These are phyloP conservation scores for Ophidiomyces ophidiicola DNA, from an alignment of 2,329 filamentous ascomycete genomes.

Conservation along the genomic window DNA sequence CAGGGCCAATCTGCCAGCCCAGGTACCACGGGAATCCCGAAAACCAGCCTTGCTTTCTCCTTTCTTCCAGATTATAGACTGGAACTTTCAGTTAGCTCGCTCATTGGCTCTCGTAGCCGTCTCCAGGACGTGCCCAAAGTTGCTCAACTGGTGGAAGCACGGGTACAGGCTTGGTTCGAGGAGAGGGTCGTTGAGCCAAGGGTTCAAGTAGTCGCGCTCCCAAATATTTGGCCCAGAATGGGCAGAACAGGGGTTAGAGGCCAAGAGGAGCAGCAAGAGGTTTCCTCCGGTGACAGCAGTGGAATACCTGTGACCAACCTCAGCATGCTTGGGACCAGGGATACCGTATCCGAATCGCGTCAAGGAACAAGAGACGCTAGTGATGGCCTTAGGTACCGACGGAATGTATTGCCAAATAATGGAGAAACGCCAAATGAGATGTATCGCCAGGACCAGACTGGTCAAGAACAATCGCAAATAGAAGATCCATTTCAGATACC, in stretches of 20 bases:
- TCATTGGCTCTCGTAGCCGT: slow-evolving; percentile 50
- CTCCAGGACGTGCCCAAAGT: slow-evolving; percentile 56
- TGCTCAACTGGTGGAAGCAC: slow-evolving; percentile 51
- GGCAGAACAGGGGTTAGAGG: slow-evolving; percentile 35
- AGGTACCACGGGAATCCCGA: slow-evolving; percentile 44
- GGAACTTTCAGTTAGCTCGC: slow-evolving; percentile 51
- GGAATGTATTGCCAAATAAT: background rate
- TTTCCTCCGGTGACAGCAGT: slow-evolving; percentile 11
- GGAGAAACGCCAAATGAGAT: background rate
- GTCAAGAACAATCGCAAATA: slow-evolving; percentile 5
- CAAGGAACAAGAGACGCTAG: slow-evolving; percentile 19
- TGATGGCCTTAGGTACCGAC: slow-evolving; percentile 26
- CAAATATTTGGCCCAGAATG: slow-evolving; percentile 51
- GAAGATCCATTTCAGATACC: slow-evolving; percentile 30
- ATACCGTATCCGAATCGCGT: slow-evolving; percentile 8
- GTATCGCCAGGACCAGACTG: slow-evolving; percentile 1
- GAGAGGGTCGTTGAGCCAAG: slow-evolving; percentile 54
- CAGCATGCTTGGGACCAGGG: slow-evolving; percentile 6
- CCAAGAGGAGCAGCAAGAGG: slow-evolving; percentile 29
- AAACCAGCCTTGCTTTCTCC: slow-evolving; percentile 83
- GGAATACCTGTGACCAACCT: slow-evolving; percentile 5
- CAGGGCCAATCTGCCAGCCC: slow-evolving; percentile 13
- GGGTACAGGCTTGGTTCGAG: slow-evolving; percentile 56
- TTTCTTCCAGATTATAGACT: slow-evolving; percentile 58
- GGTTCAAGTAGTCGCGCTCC: slow-evolving; percentile 52